phyloP scores from a whole-genome alignment of 352 stramenopile species.

The Phytopythium chamaehyphon region DNA sequence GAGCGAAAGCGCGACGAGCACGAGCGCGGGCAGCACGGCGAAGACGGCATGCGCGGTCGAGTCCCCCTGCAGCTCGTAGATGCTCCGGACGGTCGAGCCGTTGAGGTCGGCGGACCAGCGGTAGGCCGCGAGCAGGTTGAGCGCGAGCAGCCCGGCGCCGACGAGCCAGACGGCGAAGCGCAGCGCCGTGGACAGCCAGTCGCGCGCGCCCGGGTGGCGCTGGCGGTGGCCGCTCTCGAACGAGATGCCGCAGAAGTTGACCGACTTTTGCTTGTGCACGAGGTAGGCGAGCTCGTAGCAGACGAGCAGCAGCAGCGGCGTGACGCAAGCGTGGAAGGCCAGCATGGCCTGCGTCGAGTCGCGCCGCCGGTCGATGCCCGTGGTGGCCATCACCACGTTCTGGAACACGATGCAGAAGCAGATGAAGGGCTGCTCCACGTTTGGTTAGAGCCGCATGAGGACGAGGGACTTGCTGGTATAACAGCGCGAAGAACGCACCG shows the following conservation, averaged over 20 bases:
- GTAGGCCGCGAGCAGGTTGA: slow-evolving; percentile 75
- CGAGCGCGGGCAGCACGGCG: slow-evolving; percentile 55
- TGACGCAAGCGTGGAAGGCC: slow-evolving; percentile 78
- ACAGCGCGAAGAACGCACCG: slow-evolving; percentile 28
- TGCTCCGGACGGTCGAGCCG: slow-evolving; percentile 38
- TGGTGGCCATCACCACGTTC: slow-evolving; percentile 78
- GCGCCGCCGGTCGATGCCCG: slow-evolving; percentile 54
- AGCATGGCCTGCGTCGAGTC: slow-evolving; percentile 65
- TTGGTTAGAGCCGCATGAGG: slow-evolving; percentile 3
- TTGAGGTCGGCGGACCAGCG: slow-evolving; percentile 34
- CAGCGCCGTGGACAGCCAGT: slow-evolving; percentile 53
- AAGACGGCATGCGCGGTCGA: slow-evolving; percentile 48
- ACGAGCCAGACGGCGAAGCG: slow-evolving; percentile 72
- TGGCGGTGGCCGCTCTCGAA: slow-evolving; percentile 74
- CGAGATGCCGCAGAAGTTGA: slow-evolving; percentile 89
- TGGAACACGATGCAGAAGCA: slow-evolving; percentile 76
- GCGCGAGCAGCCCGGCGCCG: slow-evolving; percentile 43
- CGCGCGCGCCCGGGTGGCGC: slow-evolving; percentile 16
- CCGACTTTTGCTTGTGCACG: slow-evolving; percentile 88
- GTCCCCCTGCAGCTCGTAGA: slow-evolving; percentile 74
- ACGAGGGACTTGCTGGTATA: not conserved
- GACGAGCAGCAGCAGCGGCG: slow-evolving; percentile 80
- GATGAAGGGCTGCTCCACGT: slow-evolving; percentile 59
- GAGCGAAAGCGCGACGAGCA: slow-evolving; percentile 63
- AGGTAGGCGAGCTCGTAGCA: slow-evolving; percentile 89